These are phyloP conservation scores for Zygosaccharomyces sapae DNA, from an alignment of 1,139 yeast species.

Conservation along the genomic window DNA sequence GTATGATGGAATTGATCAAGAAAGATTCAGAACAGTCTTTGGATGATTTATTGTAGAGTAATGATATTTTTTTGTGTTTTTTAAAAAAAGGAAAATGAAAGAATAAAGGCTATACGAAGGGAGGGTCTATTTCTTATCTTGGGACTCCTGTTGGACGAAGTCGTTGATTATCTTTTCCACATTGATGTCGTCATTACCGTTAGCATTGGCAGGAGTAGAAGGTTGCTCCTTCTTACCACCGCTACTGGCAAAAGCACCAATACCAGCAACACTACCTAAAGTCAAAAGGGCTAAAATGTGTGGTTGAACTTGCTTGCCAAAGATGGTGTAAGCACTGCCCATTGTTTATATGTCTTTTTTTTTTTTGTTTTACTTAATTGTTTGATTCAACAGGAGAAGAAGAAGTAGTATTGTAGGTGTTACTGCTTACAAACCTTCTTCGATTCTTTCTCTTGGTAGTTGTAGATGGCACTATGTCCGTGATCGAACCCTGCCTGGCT, in stretches of 20 bases:
- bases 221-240: conserved; percentile 40
- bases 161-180: conserved; percentile 53
- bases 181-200: conserved; percentile 51
- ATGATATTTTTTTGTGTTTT: neutral
- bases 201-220: conserved; percentile 34
- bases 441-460: neutral
- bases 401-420: neutral
- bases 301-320: conserved; percentile 62
- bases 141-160: conserved; percentile 27
- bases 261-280: conserved; percentile 37
- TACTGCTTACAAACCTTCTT: neutral
- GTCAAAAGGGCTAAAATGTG: conserved; percentile 43
- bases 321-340: conserved; percentile 61
- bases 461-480: neutral
- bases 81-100: neutral
- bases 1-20: conserved; percentile 83
- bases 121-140: conserved; percentile 9
- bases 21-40: conserved; percentile 76
- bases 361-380: neutral
- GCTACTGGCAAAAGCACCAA: conserved; percentile 34
- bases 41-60: conserved; percentile 42
- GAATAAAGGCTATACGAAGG: conserved; percentile 5
- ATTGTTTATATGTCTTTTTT: conserved; percentile 32
- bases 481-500: neutral
- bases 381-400: neutral